Evolutionary conservation across 345 rosid genomes (phyloP), one percentile per base, ranked within the genome.

Genomic region (Litchi chinensis): DNA sequence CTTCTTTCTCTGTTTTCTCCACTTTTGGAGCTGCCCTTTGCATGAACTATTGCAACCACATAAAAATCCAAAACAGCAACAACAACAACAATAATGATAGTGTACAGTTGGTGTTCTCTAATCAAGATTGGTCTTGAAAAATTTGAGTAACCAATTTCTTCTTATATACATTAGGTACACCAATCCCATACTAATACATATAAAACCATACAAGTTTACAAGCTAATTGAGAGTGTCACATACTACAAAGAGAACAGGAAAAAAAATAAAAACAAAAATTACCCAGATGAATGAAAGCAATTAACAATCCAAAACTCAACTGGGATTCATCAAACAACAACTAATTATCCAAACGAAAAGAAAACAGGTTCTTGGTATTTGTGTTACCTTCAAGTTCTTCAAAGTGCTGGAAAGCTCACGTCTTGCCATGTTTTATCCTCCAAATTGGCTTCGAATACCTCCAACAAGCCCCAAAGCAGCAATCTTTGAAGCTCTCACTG

Each of bases 331-430:
- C 10, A 32, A 70, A 76, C 8, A 62, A 66, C 48, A 11, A 15
- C 69, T 15, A 70, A 26, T 44, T 28, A 54, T 54, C 16, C 32
- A 10, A 9, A 73, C 73, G 28, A 43, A 63, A n/a, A 8, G 64
- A n/a, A 1, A 54, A 46, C 12, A 15, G 12, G 21, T 54, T 54
- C 5, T 54, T 0, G 28, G 28, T 10, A 32, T 66, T 79, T 41
- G 65, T 43, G 3, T 81, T 87, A 95, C 99, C 98, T 92, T 95
- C 82, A 95, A 86, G 82, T 88, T 94, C 88, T 79, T 90, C 86
- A 95, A 86, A 64, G 98, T 95, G 82, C 83, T 89, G 71, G 98
- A 93, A 43, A 95, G 87, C 89, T 92, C 99, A 40, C 97, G 92
- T 82, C 91, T 94, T 65, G 94, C 91, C 98, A 92, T 94, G 57